Base-by-base conservation (phyloP, 2,329 filamentous ascomycete genomes). In the Graphilbum fragrans region DNA sequence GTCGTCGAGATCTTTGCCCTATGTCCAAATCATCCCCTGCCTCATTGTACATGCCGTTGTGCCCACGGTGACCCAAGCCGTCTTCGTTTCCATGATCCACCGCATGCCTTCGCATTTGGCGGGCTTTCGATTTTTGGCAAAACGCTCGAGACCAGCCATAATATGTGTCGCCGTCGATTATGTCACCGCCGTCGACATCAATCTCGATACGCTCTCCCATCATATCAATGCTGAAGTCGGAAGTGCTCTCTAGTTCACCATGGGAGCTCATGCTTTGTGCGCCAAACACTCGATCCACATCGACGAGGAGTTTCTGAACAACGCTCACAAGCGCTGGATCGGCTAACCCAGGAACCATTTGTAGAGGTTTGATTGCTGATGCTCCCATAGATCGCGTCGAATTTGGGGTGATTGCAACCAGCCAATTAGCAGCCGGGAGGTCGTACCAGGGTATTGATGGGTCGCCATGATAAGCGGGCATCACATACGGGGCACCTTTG, bases 141-240 rank as follows among this genome's bases (percentile, higher is more conserved):
- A 94, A 92, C 1, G 67, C 66, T 32, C 74, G 72, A 5, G 86
- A 90, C 87, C 87, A 94, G 46, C 86, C 87, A 55, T 93, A 93
- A 57, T 93, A 93, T 1, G 82, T 85, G 47, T 85, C 79, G 2
- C 79, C 80, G 7, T 70, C 67, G 7, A 79, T 56, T 2, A 80
- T 61, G 3, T 82, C 74, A 1, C 79, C 79, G 0, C 74, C 81
- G n/a, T 74, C 62, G 49, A 80, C 75, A 50, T 86, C 77, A 3
- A 74, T 57, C 17, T 78, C 62, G 40, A 86, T 65, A 16, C 70
- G 62, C 55, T 92, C 81, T 11, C 86, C 86, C 44, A 92, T 66
- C 48, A 81, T 77, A 53, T 86, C 81, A n/a, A 90, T 17, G 14
- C 27, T 33, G 8, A 11, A 19, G 3, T 21, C 16, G 22, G 9